Evolutionary conservation across 2,329 filamentous ascomycete genomes (phyloP).

Genomic region (Pyrenochaeta sp.): DNA sequence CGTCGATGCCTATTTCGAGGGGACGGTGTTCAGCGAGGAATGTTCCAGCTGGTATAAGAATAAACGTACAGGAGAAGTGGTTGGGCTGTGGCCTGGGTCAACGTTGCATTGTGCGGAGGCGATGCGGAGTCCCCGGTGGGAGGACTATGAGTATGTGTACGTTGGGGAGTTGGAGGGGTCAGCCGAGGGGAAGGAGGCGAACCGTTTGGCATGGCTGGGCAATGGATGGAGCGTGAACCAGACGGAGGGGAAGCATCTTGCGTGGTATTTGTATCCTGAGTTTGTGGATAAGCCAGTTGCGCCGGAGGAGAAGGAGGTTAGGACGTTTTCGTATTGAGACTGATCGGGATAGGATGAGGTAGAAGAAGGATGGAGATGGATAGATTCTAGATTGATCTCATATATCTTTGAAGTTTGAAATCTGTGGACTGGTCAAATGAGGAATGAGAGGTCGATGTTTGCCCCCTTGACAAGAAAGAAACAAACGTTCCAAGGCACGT

Average conservation of each 20-base stretch:
- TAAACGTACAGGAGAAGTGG: conserved; percentile 29
- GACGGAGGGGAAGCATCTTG: conserved; percentile 45
- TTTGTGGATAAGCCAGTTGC: conserved; percentile 47
- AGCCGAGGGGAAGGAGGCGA: conserved; percentile 25
- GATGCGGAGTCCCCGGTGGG: conserved; percentile 44
- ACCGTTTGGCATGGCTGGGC: conserved; percentile 41
- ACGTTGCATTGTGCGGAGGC: conserved; percentile 42
- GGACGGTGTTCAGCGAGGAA: conserved; percentile 43
- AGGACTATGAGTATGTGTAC: conserved; percentile 45
- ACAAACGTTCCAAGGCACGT: too few relatives aligned
- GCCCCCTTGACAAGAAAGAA: too few relatives aligned
- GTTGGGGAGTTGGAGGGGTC: conserved; percentile 21
- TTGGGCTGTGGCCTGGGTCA: conserved; percentile 46
- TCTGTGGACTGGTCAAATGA: too few relatives aligned
- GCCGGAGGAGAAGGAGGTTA: conserved; percentile 49
- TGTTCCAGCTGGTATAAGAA: conserved; percentile 49
- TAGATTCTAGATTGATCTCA: too few relatives aligned
- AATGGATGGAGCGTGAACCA: conserved; percentile 40
- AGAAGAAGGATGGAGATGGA: too few relatives aligned
- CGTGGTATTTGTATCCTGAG: conserved; percentile 52
- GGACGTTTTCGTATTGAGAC: conserved; percentile 45
- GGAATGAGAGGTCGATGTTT: too few relatives aligned
- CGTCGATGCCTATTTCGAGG: conserved; percentile 42
- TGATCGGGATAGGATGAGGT: conserved; percentile 3
- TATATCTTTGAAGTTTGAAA: too few relatives aligned